Evolutionary conservation across 768 basidiomycete genomes (phyloP).

Genomic region (Russula griseocarnosa): DNA sequence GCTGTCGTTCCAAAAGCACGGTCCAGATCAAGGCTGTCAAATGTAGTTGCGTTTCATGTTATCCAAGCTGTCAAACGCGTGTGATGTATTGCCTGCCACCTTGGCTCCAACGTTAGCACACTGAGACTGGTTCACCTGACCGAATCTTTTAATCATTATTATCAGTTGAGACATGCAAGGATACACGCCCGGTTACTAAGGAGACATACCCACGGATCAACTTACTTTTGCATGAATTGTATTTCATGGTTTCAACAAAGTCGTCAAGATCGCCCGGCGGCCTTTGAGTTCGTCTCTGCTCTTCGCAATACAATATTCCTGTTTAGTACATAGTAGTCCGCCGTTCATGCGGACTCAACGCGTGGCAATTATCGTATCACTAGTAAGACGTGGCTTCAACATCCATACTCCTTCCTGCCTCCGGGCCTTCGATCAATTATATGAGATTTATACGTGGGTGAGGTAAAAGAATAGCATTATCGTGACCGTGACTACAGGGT

Average conservation of each 20-base stretch:
- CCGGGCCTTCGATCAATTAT: not conserved
- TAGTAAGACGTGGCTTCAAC: not conserved
- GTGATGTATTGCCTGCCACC: too few species aligned
- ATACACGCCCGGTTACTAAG: not conserved
- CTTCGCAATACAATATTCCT: not conserved
- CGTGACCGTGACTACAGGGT: not conserved
- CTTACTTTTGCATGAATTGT: not conserved
- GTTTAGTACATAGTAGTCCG: not conserved
- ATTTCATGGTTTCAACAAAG: not conserved
- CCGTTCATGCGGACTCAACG: too few species aligned
- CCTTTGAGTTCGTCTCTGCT: not conserved
- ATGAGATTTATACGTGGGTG: not conserved
- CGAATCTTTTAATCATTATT: too few species aligned
- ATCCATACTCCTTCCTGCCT: not conserved
- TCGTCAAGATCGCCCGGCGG: too few species aligned
- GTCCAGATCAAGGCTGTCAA: too few species aligned
- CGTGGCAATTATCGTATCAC: too few species aligned
- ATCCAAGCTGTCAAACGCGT: too few species aligned
- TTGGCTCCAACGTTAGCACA: too few species aligned
- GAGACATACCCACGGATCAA: slow-evolving; percentile 8
- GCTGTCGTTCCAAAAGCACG: too few species aligned
- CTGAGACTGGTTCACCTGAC: too few species aligned
- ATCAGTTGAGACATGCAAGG: not conserved
- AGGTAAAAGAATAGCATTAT: not conserved
- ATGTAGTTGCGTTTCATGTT: too few species aligned